A percentile compares a stretch with the other conserved stretches of the same genome.
These are phyloP conservation scores for Chaetothyriales sp. DNA, from an alignment of 2,329 filamentous ascomycete species.

Conservation along the genomic window DNA sequence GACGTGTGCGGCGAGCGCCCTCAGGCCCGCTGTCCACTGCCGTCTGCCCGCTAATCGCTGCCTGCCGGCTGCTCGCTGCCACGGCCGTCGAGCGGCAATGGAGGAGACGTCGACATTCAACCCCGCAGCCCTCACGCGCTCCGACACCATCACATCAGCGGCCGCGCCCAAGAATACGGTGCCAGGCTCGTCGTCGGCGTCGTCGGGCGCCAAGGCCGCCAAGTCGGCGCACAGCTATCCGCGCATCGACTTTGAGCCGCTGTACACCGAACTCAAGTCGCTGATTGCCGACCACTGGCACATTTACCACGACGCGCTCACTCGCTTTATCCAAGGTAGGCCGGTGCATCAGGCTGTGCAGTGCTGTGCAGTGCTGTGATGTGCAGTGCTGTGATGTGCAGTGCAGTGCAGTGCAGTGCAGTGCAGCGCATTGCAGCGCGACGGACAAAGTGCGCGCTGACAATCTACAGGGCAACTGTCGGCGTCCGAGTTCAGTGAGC, in stretches of 20 bases:
- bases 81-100: neutral
- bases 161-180: conserved; percentile 5
- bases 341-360: neutral
- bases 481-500: conserved; percentile 46
- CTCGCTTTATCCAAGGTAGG: conserved; percentile 44
- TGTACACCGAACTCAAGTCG: conserved; percentile 48
- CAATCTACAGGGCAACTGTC: conserved; percentile 40
- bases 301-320: conserved; percentile 46
- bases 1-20: neutral
- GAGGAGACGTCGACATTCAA: conserved; percentile 16
- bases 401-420: no score
- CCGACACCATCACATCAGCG: conserved; percentile 16
- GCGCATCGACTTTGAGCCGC: conserved; percentile 49
- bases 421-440: neutral
- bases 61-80: neutral
- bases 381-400: no score
- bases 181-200: neutral
- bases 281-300: conserved; percentile 47
- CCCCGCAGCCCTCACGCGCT: conserved; percentile 20
- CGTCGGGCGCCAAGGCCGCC: conserved; percentile 30
- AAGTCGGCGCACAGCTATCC: conserved; percentile 41
- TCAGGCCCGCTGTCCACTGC: neutral
- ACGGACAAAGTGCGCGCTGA: conserved; percentile 2
- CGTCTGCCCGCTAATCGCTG: no score
- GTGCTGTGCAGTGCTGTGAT: conserved; percentile 1